Conservation (phyloP, 306 rosid species). For the Cucumis cinereus region DNA sequence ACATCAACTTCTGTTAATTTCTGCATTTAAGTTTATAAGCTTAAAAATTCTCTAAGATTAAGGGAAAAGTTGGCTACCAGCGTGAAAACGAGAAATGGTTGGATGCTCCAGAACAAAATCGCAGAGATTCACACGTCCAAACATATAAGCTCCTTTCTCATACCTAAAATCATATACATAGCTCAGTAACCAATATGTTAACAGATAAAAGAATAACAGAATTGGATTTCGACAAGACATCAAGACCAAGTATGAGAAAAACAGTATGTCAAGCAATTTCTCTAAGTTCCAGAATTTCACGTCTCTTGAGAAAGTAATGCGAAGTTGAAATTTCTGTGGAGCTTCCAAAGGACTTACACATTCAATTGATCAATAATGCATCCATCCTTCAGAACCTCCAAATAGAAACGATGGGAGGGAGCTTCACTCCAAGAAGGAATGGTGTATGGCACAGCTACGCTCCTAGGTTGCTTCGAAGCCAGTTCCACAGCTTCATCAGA, state of each 20-base stretch:
- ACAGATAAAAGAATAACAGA: neutral
- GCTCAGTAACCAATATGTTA: neutral
- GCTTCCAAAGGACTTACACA: slow-evolving; percentile 22
- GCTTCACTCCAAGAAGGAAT: slow-evolving; percentile 77
- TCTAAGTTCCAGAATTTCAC: neutral
- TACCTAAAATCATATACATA: slow-evolving; percentile 18
- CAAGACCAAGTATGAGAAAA: neutral
- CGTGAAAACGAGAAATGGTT: slow-evolving; percentile 81
- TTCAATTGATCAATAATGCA: slow-evolving; percentile 44
- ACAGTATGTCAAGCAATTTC: neutral
- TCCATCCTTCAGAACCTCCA: slow-evolving; percentile 89
- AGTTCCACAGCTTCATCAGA: slow-evolving; percentile 9
- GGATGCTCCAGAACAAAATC: slow-evolving; percentile 85
- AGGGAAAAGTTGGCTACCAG: slow-evolving; percentile 31
- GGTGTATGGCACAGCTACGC: slow-evolving; percentile 41
- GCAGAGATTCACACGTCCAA: slow-evolving; percentile 82
- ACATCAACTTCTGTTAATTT: neutral
- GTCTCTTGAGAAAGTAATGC: neutral
- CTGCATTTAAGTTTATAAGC: neutral
- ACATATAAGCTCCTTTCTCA: slow-evolving; percentile 91
- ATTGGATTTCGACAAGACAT: neutral
- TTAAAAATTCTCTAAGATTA: neutral
- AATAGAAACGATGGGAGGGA: slow-evolving; percentile 57
- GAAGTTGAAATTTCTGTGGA: neutral
- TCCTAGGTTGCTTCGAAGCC: slow-evolving; percentile 18